Evolutionary conservation across 805 yeast genomes (phyloP).

Genomic region (Yamadazyma phyllophila): DNA sequence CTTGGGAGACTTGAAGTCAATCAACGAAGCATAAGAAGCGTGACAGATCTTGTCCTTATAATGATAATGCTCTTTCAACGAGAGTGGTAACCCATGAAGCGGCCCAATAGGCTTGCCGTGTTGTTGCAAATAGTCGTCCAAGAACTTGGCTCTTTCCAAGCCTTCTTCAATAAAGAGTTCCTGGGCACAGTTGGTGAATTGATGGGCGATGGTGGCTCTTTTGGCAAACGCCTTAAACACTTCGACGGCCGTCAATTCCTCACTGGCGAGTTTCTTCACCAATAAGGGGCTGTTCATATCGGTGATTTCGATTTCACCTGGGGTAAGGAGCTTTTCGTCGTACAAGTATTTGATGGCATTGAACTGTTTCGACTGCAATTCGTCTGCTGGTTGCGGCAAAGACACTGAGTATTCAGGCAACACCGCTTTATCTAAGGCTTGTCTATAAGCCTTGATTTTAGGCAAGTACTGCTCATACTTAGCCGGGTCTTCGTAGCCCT

Average conservation of each 20-base stretch:
- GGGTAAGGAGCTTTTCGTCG: conserved; percentile 32
- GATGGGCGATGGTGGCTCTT: conserved; percentile 44
- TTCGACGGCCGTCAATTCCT: conserved; percentile 32
- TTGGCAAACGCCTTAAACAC: conserved; percentile 44
- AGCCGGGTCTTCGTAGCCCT: conserved; percentile 35
- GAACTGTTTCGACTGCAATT: conserved; percentile 30
- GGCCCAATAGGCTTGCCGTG: conserved; percentile 57
- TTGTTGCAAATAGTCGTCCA: conserved; percentile 48
- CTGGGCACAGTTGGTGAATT: conserved; percentile 42
- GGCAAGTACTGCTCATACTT: conserved; percentile 44
- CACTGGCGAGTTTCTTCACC: conserved; percentile 28
- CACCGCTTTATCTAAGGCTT: conserved; percentile 24
- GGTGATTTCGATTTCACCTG: conserved; percentile 36
- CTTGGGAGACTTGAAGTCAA: conserved; percentile 26
- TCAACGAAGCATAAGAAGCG: conserved; percentile 37
- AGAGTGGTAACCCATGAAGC: conserved; percentile 64
- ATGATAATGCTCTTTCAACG: conserved; percentile 51
- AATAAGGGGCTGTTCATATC: conserved; percentile 32
- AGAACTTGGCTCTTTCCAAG: conserved; percentile 49
- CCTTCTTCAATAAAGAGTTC: conserved; percentile 58
- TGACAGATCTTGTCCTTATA: conserved; percentile 36
- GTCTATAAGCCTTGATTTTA: conserved; percentile 32
- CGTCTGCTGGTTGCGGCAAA: conserved; percentile 30
- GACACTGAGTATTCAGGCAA: conserved; percentile 28
- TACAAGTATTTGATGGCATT: conserved; percentile 36